phyloP scores from a whole-genome alignment of 176 grass and related monocot genomes.

The Aechmea fasciata region DNA sequence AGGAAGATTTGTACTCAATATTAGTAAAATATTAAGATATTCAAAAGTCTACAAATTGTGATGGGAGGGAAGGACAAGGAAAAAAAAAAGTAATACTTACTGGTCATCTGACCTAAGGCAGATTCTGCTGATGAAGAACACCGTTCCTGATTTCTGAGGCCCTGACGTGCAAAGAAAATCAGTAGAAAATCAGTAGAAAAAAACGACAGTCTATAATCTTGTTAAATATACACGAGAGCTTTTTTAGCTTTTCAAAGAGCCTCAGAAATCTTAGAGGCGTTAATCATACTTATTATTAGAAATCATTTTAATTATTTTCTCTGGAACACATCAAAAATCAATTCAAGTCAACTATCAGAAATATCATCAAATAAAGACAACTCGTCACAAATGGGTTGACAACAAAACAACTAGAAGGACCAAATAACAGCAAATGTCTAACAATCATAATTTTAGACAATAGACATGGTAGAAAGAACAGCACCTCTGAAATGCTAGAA shows the following conservation, averaged over 20 bases:
- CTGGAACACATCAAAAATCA: no score
- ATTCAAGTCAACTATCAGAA: no score
- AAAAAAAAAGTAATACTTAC: constrained; percentile 24
- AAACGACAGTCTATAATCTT: no score
- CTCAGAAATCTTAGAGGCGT: no score
- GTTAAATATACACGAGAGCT: no score
- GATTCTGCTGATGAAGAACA: constrained; percentile 28
- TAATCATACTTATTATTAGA: background rate
- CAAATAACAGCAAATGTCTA: background rate
- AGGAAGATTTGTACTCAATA: constrained; percentile 14
- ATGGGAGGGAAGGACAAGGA: background rate
- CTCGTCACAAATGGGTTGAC: no score
- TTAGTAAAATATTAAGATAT: constrained; percentile 4
- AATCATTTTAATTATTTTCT: background rate
- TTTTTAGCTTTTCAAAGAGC: no score
- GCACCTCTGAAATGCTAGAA: constrained; percentile 48
- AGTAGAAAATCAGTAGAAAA: background rate
- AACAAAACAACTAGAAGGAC: background rate
- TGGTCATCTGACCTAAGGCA: constrained; percentile 22
- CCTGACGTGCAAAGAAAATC: constrained; percentile 30
- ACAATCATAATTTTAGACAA: background rate
- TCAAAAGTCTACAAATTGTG: background rate
- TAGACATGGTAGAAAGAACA: constrained; percentile 13
- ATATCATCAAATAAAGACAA: no score
- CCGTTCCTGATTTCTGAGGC: constrained; percentile 27